Conservation (phyloP, 2,329 filamentous ascomycete species). For the Fusarium newnesense region DNA sequence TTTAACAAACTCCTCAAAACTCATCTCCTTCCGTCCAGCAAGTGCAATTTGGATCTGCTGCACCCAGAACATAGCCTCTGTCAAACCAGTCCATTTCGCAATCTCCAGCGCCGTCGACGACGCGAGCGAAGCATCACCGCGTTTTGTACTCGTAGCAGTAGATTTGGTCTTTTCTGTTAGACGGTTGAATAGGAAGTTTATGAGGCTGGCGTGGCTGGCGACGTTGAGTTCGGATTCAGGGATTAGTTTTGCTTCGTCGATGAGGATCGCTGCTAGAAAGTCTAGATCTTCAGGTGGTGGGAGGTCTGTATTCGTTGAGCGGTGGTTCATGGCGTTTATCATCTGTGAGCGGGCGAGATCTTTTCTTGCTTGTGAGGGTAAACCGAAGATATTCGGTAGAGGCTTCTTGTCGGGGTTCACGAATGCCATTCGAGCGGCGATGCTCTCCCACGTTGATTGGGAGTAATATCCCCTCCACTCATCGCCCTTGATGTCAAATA, state of each 20-base stretch:
- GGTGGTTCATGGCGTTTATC: constrained; percentile 26
- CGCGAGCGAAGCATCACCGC: constrained; percentile 5
- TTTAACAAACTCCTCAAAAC: constrained; percentile 39
- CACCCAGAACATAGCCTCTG: constrained; percentile 45
- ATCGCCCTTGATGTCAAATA: constrained; percentile 37
- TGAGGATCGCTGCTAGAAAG: constrained; percentile 33
- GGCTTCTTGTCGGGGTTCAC: constrained; percentile 42
- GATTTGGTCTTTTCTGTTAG: background rate
- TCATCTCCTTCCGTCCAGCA: background rate
- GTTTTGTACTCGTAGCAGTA: background rate
- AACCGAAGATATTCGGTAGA: constrained; percentile 40
- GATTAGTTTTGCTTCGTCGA: constrained; percentile 34
- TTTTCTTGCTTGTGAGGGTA: constrained; percentile 29
- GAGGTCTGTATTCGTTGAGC: constrained; percentile 2
- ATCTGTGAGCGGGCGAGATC: constrained; percentile 32
- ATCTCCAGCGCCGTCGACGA: constrained; percentile 33
- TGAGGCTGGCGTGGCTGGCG: constrained; percentile 32
- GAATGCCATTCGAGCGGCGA: constrained; percentile 44
- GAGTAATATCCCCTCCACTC: constrained; percentile 47
- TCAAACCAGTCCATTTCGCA: constrained; percentile 24
- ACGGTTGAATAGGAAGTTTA: constrained; percentile 15
- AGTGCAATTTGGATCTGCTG: constrained; percentile 38
- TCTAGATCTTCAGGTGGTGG: constrained; percentile 34
- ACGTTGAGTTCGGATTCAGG: constrained; percentile 26
- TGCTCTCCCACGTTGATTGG: constrained; percentile 37